Evolutionary conservation across 768 basidiomycete genomes (phyloP).

Genomic region (Lyophyllum atratum): DNA sequence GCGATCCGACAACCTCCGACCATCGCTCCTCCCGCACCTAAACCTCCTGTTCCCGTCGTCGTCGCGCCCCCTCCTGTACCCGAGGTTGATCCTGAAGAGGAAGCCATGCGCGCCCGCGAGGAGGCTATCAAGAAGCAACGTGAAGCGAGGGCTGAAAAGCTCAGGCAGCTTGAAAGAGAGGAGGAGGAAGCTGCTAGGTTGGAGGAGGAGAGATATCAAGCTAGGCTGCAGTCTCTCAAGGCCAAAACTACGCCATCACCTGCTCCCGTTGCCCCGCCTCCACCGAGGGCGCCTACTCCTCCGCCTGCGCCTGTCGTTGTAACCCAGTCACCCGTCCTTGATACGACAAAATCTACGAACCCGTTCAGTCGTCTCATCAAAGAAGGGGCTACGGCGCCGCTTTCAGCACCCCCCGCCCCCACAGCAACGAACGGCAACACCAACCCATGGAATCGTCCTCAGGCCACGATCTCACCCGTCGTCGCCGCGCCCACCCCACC

Average conservation of each 20-base stretch:
- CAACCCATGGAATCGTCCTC: slow-evolving; percentile 68
- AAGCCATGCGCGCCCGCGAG: slow-evolving; percentile 65
- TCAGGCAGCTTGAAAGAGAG: slow-evolving; percentile 65
- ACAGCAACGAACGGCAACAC: slow-evolving; percentile 43
- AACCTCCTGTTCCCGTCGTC: slow-evolving; percentile 16
- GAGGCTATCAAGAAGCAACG: slow-evolving; percentile 70
- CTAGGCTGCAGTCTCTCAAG: slow-evolving; percentile 39
- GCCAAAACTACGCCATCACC: slow-evolving; percentile 33
- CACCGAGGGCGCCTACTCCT: slow-evolving; percentile 34
- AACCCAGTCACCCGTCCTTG: slow-evolving; percentile 26
- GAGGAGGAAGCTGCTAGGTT: slow-evolving; percentile 49
- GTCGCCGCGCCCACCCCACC: slow-evolving; percentile 37
- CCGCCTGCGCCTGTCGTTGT: slow-evolving; percentile 18
- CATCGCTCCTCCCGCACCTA: slow-evolving; percentile 19
- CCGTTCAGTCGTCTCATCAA: slow-evolving; percentile 76
- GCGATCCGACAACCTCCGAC: slow-evolving; percentile 25
- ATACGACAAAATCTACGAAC: slow-evolving; percentile 65
- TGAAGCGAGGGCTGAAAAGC: slow-evolving; percentile 67
- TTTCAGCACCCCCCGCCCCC: slow-evolving; percentile 32
- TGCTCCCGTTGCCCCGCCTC: slow-evolving; percentile 25
- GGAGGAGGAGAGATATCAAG: slow-evolving; percentile 41
- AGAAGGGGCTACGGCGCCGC: slow-evolving; percentile 38
- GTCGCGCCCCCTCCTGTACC: slow-evolving; percentile 31
- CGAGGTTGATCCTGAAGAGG: slow-evolving; percentile 78
- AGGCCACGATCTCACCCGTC: slow-evolving; percentile 32